These are phyloP conservation scores for Xylariaceae sp. DNA, from an alignment of 2,329 filamentous ascomycete species.

Conservation along the genomic window DNA sequence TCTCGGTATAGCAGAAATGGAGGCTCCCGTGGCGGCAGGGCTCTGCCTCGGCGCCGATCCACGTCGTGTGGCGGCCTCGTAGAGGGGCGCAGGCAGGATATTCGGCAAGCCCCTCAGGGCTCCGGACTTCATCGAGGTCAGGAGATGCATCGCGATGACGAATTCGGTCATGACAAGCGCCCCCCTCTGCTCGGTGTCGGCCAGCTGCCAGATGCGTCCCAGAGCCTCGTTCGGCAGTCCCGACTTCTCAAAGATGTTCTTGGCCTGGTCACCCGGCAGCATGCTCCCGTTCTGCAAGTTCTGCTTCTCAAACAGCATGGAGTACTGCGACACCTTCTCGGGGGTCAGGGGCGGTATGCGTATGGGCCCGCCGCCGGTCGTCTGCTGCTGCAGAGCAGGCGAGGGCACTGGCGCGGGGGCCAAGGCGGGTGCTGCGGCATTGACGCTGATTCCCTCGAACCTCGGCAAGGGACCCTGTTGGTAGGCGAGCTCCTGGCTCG, in stretches of 20 bases:
- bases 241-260: constrained; percentile 91
- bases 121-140: constrained; percentile 85
- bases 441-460: constrained; percentile 68
- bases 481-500: constrained; percentile 72
- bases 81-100: constrained; percentile 74
- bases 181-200: constrained; percentile 88
- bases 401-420: constrained; percentile 40
- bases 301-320: constrained; percentile 84
- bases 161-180: constrained; percentile 84
- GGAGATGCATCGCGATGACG: constrained; percentile 94
- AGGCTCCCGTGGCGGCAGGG: constrained; percentile 42
- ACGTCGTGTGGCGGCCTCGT: constrained; percentile 79
- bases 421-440: constrained; percentile 33
- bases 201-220: constrained; percentile 92
- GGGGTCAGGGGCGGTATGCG: constrained; percentile 82
- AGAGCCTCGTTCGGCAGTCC: constrained; percentile 82
- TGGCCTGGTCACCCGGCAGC: constrained; percentile 78
- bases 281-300: constrained; percentile 63
- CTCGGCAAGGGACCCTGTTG: constrained; percentile 83
- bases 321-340: constrained; percentile 85
- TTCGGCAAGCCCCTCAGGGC: constrained; percentile 71
- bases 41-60: constrained; percentile 41
- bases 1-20: constrained; percentile 65
- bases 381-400: constrained; percentile 51
- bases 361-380: constrained; percentile 59